A percentile compares a stretch with the other conserved stretches of the same genome.
Conservation (phyloP, 2,329 filamentous ascomycete species). For the Neonectria magnoliae region DNA sequence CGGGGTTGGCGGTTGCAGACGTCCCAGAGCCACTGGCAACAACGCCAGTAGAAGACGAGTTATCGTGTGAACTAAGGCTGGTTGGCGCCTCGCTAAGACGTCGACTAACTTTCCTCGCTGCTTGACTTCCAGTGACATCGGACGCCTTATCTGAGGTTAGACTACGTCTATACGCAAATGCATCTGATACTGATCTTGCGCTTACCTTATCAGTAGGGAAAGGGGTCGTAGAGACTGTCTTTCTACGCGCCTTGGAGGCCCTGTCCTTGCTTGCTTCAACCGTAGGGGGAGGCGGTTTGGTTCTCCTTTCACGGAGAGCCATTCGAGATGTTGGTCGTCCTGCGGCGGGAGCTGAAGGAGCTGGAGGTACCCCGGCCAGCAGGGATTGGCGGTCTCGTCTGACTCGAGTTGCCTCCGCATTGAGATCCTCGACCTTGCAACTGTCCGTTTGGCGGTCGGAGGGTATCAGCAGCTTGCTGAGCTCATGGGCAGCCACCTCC, state of each 20-base stretch:
- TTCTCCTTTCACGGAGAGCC: conserved; percentile 78
- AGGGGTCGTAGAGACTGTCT: conserved; percentile 63
- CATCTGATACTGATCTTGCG: not conserved
- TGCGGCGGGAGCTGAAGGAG: conserved; percentile 42
- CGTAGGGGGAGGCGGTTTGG: conserved; percentile 63
- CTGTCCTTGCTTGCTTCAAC: conserved; percentile 53
- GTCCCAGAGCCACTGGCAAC: conserved; percentile 20
- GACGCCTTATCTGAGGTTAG: conserved; percentile 43
- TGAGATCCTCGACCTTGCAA: conserved; percentile 81
- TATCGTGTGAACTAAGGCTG: conserved; percentile 38
- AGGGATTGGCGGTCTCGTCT: conserved; percentile 72
- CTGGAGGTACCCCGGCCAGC: conserved; percentile 46
- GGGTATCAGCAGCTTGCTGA: conserved; percentile 85
- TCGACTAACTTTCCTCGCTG: conserved; percentile 51
- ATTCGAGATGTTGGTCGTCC: conserved; percentile 67
- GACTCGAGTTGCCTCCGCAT: conserved; percentile 70
- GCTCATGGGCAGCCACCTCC: conserved; percentile 83
- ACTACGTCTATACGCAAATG: not conserved
- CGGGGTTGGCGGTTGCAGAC: conserved; percentile 47
- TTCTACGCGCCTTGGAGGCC: conserved; percentile 61
- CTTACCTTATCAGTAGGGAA: conserved; percentile 45
- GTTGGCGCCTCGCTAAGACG: conserved; percentile 62
- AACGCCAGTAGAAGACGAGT: conserved; percentile 14
- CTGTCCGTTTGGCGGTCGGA: conserved; percentile 78
- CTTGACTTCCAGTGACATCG: conserved; percentile 38